Evolutionary conservation across 805 yeast genomes (phyloP).

Genomic region (Lipomyces chichibuensis): DNA sequence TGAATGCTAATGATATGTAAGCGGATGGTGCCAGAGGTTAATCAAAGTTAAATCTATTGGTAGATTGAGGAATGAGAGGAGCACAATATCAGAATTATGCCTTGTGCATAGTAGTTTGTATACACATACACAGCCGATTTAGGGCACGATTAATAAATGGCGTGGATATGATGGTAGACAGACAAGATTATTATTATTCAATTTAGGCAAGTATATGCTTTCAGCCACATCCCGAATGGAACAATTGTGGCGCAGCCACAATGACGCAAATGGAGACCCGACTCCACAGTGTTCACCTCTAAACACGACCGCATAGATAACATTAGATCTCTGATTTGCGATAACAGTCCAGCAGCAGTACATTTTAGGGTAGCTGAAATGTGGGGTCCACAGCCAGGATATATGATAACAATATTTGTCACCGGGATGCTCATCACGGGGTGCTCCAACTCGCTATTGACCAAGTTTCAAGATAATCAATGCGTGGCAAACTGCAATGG

Average conservation of each 20-base stretch:
- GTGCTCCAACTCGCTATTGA: slow-evolving; percentile 69
- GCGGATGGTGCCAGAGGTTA: background rate
- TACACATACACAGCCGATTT: background rate
- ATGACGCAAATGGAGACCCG: too few relatives aligned
- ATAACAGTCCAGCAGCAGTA: background rate
- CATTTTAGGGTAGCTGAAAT: background rate
- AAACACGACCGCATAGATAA: too few relatives aligned
- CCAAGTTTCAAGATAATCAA: slow-evolving; percentile 74
- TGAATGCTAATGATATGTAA: background rate
- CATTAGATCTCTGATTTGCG: background rate
- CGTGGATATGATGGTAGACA: background rate
- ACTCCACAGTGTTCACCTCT: too few relatives aligned
- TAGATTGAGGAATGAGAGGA: background rate
- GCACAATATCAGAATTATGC: background rate
- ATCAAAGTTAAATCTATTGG: background rate
- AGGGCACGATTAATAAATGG: background rate
- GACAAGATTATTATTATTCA: background rate
- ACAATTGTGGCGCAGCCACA: background rate
- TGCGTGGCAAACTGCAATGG: slow-evolving; percentile 61
- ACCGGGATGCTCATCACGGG: slow-evolving; percentile 69
- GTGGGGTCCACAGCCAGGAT: background rate
- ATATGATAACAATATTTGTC: slow-evolving; percentile 38
- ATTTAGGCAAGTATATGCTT: background rate
- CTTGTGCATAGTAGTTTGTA: background rate
- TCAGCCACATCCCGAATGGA: background rate